phyloP scores from a whole-genome alignment of 148 eudicot species.

The Rhododendron ovatum region DNA sequence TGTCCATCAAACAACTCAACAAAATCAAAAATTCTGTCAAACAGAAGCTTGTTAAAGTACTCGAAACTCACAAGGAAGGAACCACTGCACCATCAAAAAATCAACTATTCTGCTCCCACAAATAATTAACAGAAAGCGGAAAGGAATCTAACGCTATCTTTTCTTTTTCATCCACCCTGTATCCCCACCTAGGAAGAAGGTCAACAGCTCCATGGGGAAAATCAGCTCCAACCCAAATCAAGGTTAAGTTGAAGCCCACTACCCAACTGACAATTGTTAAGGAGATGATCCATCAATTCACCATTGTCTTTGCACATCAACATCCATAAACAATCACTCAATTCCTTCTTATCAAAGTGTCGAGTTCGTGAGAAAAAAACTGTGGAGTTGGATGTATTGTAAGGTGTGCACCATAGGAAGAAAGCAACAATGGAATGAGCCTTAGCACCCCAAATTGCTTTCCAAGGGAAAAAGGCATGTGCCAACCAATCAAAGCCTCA shows the following conservation, averaged over 20 bases:
- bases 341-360: not conserved
- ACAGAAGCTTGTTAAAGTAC: not conserved
- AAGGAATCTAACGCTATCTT: not conserved
- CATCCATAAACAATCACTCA: not conserved
- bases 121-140: not conserved
- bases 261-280: not conserved
- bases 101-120: not conserved
- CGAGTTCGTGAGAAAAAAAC: not conserved
- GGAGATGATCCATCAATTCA: not conserved
- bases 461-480: not conserved
- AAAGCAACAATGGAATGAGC: not conserved
- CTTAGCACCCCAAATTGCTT: not conserved
- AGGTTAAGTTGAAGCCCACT: not conserved
- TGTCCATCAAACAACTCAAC: not conserved
- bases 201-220: not conserved
- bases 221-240: not conserved
- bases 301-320: not conserved
- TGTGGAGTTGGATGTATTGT: not conserved
- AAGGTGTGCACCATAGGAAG: not conserved
- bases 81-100: not conserved
- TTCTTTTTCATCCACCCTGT: not conserved
- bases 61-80: not conserved
- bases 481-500: not conserved
- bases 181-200: not conserved
- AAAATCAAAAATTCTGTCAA: not conserved